Percentiles rank a stretch among this genome's conserved stretches.
Conservation (phyloP, 306 rosid genomes). For the Cicer cuneatum region DNA sequence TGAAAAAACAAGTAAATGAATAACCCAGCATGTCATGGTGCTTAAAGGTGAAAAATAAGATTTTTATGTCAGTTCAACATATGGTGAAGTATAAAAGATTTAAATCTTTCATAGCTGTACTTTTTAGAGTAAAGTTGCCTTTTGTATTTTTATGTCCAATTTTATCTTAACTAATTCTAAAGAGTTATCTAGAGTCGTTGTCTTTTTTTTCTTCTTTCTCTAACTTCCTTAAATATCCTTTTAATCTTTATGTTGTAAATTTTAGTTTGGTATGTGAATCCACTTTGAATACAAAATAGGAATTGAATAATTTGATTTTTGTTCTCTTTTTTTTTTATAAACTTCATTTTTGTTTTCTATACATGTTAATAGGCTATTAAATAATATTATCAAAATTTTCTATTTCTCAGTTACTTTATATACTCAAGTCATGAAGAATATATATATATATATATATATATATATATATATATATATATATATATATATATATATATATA, state of each 20-base stretch:
- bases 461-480: no score
- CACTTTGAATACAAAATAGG: conserved; percentile 1
- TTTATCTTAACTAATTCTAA: conserved; percentile 30
- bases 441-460: no score
- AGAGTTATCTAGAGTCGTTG: conserved; percentile 17
- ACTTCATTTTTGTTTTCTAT: no score
- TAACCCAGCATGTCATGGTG: conserved; percentile 23
- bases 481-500: no score
- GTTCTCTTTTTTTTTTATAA: background rate
- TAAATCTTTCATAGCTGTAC: conserved; percentile 46
- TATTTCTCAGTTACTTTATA: background rate
- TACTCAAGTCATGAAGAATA: background rate
- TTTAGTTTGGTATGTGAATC: conserved; percentile 29
- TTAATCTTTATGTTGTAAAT: conserved; percentile 28
- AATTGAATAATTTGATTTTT: background rate
- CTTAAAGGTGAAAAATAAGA: conserved; percentile 39
- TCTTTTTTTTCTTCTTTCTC: conserved; percentile 12
- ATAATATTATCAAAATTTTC: background rate
- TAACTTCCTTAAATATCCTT: background rate
- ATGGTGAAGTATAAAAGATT: conserved; percentile 45
- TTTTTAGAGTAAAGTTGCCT: conserved; percentile 42
- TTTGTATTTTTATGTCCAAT: conserved; percentile 42
- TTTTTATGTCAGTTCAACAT: conserved; percentile 43
- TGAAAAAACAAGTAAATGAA: conserved; percentile 35
- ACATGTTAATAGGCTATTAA: background rate